Evolutionary conservation across 768 basidiomycete genomes (phyloP).

Genomic region (Suillus bovinus): DNA sequence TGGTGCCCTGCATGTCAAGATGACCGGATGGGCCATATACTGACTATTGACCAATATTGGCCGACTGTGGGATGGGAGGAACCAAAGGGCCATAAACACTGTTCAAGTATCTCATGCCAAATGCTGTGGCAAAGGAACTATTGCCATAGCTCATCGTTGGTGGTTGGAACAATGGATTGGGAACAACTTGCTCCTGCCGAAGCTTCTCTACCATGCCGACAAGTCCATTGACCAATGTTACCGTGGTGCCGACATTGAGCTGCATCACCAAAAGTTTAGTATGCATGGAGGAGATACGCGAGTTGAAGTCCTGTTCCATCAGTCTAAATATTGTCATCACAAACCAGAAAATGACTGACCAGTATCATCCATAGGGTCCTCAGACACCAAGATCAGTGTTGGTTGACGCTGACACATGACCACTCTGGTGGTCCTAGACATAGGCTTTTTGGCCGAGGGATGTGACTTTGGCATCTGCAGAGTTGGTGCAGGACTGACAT

Average conservation of each 20-base stretch:
- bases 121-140: not conserved
- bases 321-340: too few relatives aligned
- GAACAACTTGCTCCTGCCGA: not conserved
- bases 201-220: not conserved
- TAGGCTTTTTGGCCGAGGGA: too few relatives aligned
- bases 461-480: too few relatives aligned
- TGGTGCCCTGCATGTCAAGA: not conserved
- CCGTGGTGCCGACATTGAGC: not conserved
- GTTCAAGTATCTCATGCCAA: not conserved
- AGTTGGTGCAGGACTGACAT: too few relatives aligned
- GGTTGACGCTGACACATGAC: too few relatives aligned
- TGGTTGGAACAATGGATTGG: not conserved
- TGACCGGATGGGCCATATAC: not conserved
- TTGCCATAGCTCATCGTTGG: not conserved
- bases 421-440: too few relatives aligned
- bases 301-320: too few relatives aligned
- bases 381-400: too few relatives aligned
- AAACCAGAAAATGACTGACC: too few relatives aligned
- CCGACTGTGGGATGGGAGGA: not conserved
- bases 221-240: not conserved
- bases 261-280: not conserved
- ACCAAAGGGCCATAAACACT: not conserved
- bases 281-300: not conserved
- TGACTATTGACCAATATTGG: not conserved
- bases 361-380: too few relatives aligned